phyloP scores from a whole-genome alignment of 1,139 yeast genomes.

The Kurtzmaniella quercitrusa region DNA sequence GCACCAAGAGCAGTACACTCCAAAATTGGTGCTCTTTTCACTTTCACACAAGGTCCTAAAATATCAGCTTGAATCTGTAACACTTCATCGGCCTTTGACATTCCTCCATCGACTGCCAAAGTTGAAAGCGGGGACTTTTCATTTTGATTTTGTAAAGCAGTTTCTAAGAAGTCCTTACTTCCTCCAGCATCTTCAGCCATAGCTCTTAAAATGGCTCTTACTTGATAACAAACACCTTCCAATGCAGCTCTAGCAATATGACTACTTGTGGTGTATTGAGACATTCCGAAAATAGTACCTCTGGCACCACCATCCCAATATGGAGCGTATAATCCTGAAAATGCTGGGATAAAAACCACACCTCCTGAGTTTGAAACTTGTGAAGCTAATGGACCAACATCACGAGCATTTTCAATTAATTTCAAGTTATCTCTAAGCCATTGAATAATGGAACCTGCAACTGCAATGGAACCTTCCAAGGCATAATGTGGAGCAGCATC shows the following conservation, averaged over 20 bases:
- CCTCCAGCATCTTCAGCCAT: slow-evolving; percentile 83
- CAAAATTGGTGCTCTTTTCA: slow-evolving; percentile 73
- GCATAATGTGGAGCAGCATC: slow-evolving; percentile 76
- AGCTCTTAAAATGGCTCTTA: slow-evolving; percentile 83
- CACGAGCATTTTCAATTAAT: slow-evolving; percentile 75
- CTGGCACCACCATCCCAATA: slow-evolving; percentile 94
- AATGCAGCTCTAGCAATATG: slow-evolving; percentile 93
- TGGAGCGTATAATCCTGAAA: slow-evolving; percentile 91
- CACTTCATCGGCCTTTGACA: slow-evolving; percentile 88
- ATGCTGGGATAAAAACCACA: slow-evolving; percentile 92
- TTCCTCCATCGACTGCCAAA: slow-evolving; percentile 89
- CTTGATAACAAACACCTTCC: slow-evolving; percentile 94
- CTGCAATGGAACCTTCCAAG: slow-evolving; percentile 92
- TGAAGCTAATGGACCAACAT: slow-evolving; percentile 86
- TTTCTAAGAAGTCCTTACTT: slow-evolving; percentile 44
- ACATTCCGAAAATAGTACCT: slow-evolving; percentile 89
- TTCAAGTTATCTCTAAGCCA: slow-evolving; percentile 92
- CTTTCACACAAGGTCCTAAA: slow-evolving; percentile 80
- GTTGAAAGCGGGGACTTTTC: slow-evolving; percentile 47
- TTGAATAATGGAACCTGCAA: slow-evolving; percentile 91
- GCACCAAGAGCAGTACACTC: slow-evolving; percentile 97
- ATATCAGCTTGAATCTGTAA: slow-evolving; percentile 94
- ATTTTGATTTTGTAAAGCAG: slow-evolving; percentile 38
- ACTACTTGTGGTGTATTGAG: slow-evolving; percentile 81
- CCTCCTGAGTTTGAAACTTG: slow-evolving; percentile 84